Percentiles rank a stretch among this genome's conserved stretches.
These are phyloP conservation scores for Zasmidium cellare DNA, from an alignment of 2,329 filamentous ascomycete species.

Conservation along the genomic window DNA sequence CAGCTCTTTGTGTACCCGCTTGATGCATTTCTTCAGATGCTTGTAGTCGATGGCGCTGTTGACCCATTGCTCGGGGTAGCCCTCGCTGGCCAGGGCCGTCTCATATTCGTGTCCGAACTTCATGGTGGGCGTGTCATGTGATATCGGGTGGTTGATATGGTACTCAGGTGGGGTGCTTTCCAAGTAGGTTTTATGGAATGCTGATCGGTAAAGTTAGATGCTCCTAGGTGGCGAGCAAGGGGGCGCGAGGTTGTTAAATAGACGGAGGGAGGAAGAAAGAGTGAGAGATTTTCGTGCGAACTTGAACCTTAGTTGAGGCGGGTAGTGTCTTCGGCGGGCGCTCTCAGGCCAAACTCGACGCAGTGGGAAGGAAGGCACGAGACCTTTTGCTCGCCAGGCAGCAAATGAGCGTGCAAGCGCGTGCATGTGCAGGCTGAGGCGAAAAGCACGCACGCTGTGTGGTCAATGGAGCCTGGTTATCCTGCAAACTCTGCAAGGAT, in stretches of 20 bases:
- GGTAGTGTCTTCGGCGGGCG: not conserved
- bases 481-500: not conserved
- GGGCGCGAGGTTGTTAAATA: not conserved
- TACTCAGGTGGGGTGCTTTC: not conserved
- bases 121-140: slow-evolving; percentile 52
- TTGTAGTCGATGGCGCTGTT: slow-evolving; percentile 79
- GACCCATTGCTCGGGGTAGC: slow-evolving; percentile 71
- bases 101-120: slow-evolving; percentile 84
- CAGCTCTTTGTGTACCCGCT: slow-evolving; percentile 73
- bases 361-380: not conserved
- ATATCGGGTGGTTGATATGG: not conserved
- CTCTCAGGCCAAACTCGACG: not conserved
- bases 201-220: not conserved
- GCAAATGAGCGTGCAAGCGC: not conserved
- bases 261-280: slow-evolving; percentile 1
- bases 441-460: not conserved
- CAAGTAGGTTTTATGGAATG: not conserved
- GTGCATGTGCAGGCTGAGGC: not conserved
- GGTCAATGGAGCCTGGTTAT: not conserved
- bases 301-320: not conserved
- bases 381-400: not conserved
- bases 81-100: slow-evolving; percentile 67
- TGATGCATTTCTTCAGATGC: slow-evolving; percentile 85
- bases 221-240: slow-evolving; percentile 1
- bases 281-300: not conserved